Evolutionary conservation across 768 basidiomycete genomes (phyloP), one percentile per base, ranked within the genome.

Genomic region (Leccinum ochraceum): DNA sequence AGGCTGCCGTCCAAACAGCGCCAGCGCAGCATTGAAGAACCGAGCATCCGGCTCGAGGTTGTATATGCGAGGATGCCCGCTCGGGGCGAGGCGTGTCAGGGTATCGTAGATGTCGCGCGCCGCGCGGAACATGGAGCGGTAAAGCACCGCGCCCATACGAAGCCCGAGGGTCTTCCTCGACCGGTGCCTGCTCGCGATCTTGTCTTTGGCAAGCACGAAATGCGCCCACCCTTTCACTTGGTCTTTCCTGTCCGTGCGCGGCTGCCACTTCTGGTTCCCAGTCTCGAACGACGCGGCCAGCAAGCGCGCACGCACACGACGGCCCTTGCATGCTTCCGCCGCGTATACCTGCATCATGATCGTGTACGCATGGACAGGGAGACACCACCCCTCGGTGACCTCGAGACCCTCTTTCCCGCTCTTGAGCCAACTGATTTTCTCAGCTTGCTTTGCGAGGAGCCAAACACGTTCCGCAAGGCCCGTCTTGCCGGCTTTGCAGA

Each of bases 291-390:
- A 39, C 22, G 56, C 46, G 24, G 4, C 16, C n/a, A 48, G 59
- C 17, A 59, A 56, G 59, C 55, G 64, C 32, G 60, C 24, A 14
- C 62, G 60, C 49, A 63, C 50, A 64, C 61, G 51, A 49, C 64
- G 59, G 52, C 60, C 72, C 63, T 69, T 71, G 49, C 67, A 71
- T n/a, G 78, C 79, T 68, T 83, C 80, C 4, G 69, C 65, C 1
- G 76, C 80, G 62, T 89, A 91, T 34, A 83, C 75, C 52, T 85
- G 79, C 58, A 94, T 69, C 85, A 92, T 90, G 53, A 82, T 74
- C 2, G 89, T 92, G 69, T 90, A 93, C 1, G 88, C 85, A 9
- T 86, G 78, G 3, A 86, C 74, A 8, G 86, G 83, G 20, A 93
- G 73, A 56, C 78, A 78, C 91, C 91, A 94, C 0, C 87, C 84